Evolutionary conservation across 768 basidiomycete species (phyloP), one percentile per base, ranked within the genome.

Genomic region (Hemileccinum rubropunctum): DNA sequence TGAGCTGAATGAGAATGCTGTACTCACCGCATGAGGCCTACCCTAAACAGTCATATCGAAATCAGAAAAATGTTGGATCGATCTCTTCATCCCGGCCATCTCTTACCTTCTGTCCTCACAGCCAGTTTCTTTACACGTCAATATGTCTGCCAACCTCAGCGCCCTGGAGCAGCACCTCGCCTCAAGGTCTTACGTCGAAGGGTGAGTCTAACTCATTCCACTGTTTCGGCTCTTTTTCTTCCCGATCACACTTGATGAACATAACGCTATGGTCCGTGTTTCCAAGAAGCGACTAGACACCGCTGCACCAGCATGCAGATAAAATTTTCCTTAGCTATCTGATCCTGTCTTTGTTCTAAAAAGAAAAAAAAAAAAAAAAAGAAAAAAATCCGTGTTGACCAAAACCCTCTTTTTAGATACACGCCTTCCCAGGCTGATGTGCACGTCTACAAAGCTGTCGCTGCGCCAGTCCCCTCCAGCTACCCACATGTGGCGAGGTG

Each of bases 341-440:
- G 89, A 91, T 64, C 44, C 52, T 36, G 50, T 62, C 54, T n/a
- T 49, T 42, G n/a, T 32, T 42, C 9, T 15, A 20, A 7, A 28
- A 39, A 46, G 30, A 38, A 38, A 21, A 50, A 38, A 41, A 33
- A 30, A 6, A 26, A 46, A 42, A 20, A 7, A 28, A 39, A 46
- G 30, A 38, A 38, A 21, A 50, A 38, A 41, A 33, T 27, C 21
- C 28, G n/a, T 42, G 41, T 47, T 62, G 47, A 50, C 44, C 21
- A 41, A 15, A 34, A 39, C 26, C 20, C 47, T 53, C 53, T 26
- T 52, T 47, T 58, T 45, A 97, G 94, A 48, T 94, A 90, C 74
- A 83, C 84, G 35, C 88, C 95, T 39, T 94, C 93, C 35, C 94
- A 97, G 73, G 91, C 94, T 47, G 93, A 98, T 74, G 93, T 97